Evolutionary conservation across 2,329 filamentous ascomycete genomes (phyloP).

Genomic region (Phialophora tarda): DNA sequence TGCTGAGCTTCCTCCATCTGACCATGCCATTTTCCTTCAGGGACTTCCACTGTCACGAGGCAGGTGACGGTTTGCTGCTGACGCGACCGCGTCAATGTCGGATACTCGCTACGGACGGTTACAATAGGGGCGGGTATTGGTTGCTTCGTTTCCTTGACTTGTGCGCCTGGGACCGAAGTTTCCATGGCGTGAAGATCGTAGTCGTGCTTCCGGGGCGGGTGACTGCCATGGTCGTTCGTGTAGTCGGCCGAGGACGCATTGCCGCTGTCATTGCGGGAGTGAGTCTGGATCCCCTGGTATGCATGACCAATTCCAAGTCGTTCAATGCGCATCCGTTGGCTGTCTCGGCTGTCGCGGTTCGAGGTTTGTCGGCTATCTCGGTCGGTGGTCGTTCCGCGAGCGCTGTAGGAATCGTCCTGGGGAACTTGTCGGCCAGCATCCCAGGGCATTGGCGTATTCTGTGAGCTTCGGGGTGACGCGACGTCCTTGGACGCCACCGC

Average conservation of each 20-base stretch:
- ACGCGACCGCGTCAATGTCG: slow-evolving; percentile 86
- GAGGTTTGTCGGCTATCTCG: slow-evolving; percentile 40
- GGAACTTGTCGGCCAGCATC: slow-evolving; percentile 45
- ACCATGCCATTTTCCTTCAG: slow-evolving; percentile 87
- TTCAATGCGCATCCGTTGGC: slow-evolving; percentile 54
- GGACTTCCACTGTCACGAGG: slow-evolving; percentile 89
- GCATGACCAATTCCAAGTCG: slow-evolving; percentile 47
- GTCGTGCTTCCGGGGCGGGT: slow-evolving; percentile 74
- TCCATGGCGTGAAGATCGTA: slow-evolving; percentile 98
- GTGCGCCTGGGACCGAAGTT: slow-evolving; percentile 76
- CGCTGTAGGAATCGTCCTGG: slow-evolving; percentile 42
- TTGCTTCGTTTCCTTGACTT: slow-evolving; percentile 71
- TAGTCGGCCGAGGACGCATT: slow-evolving; percentile 78
- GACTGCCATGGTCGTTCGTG: slow-evolving; percentile 59
- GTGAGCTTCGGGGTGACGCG: slow-evolving; percentile 54
- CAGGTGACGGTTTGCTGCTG: slow-evolving; percentile 96
- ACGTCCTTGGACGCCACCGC: slow-evolving; percentile 74
- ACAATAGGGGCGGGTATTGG: slow-evolving; percentile 89
- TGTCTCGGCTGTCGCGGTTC: slow-evolving; percentile 51
- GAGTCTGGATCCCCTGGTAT: slow-evolving; percentile 45
- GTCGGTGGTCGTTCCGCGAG: slow-evolving; percentile 20
- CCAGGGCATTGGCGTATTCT: slow-evolving; percentile 69
- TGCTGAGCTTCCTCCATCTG: slow-evolving; percentile 76
- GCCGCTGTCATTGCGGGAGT: slow-evolving; percentile 79
- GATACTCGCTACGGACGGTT: slow-evolving; percentile 96